Conservation (phyloP, 1,139 yeast species). For the Arxiozyma telluris region DNA sequence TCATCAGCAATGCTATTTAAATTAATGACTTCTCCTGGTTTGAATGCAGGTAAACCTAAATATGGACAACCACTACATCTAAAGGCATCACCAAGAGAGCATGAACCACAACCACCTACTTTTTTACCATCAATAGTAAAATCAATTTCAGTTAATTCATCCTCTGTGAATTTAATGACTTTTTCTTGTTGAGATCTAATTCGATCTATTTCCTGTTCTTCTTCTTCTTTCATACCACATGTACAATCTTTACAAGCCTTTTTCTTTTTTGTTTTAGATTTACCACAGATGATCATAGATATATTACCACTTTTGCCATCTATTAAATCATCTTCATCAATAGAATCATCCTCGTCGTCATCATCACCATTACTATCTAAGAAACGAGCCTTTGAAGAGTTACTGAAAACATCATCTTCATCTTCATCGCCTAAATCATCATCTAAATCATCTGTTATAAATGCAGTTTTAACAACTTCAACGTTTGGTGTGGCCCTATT, state of each 20-base stretch:
- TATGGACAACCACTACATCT: conserved; percentile 98
- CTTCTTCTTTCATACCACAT: conserved; percentile 84
- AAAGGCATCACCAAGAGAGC: conserved; percentile 96
- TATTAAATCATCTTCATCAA: conserved; percentile 42
- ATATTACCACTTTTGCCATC: conserved; percentile 33
- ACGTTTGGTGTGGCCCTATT: conserved; percentile 5
- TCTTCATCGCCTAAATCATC: conserved; percentile 20
- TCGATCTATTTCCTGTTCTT: conserved; percentile 50
- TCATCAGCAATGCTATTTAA: conserved; percentile 36
- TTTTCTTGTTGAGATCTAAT: conserved; percentile 39
- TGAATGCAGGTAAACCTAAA: conserved; percentile 93
- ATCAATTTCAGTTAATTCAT: conserved; percentile 60
- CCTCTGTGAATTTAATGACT: conserved; percentile 17
- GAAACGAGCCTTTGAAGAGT: conserved; percentile 38
- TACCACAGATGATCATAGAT: conserved; percentile 35
- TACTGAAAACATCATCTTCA: conserved; percentile 15
- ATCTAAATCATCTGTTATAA: conserved; percentile 6
- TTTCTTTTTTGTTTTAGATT: conserved; percentile 46
- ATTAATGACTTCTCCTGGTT: conserved; percentile 73
- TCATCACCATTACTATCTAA: conserved; percentile 44
- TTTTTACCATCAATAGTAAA: conserved; percentile 90
- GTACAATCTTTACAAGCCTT: conserved; percentile 96
- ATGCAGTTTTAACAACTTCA: conserved; percentile 13
- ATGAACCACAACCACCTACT: conserved; percentile 91
- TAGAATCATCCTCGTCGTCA: conserved; percentile 38